Evolutionary conservation across 202 grass and related monocot species (phyloP), one percentile per base, ranked within the genome.

Genomic region (Eragrostis tef): DNA sequence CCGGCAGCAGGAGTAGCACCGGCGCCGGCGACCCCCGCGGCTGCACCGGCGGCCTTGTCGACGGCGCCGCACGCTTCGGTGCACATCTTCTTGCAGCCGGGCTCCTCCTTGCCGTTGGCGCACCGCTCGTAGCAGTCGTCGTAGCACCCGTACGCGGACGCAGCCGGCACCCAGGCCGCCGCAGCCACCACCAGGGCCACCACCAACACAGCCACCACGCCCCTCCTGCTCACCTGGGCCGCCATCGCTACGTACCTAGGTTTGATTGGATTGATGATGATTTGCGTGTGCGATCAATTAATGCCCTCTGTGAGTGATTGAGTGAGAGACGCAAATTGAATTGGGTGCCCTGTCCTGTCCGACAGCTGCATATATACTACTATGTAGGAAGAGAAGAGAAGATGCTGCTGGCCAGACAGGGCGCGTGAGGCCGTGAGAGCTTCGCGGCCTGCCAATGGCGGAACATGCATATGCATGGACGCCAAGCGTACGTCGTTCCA

Each of bases 61-160:
- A 16, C 9, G 36, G 16, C 20, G 79, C 69, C 64, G 52, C 85
- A 93, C 5, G 88, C 91, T 70, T 93, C 70, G 20, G 68, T 74
- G 88, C 91, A 93, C 86, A 93, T 88, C 25, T 7, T 66, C 70
- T 83, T 48, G 71, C 91, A 93, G n/a, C 64, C 70, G 0, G 29
- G 5, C 63, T 88, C 82, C 0, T 59, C 14, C 70, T 90, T 80
- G 34, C 88, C 91, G 64, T 88, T 90, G 75, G 85, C 50, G 85
- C 91, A 93, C 44, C 85, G 82, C 13, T 70, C 16, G 83, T 90
- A 86, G 85, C 88, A 88, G 56, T 89, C 84, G 13, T 89, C 72
- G 68, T 44, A 89, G 84, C 90, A 87, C 19, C 81, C 81, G 44
- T 48, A 75, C 16, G 85, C 87, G 52, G 2, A 74, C 1, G 67